A percentile compares a stretch with the other conserved stretches of the same genome.
Conservation (phyloP, 75 land plant genomes). For the Picea glauca region DNA sequence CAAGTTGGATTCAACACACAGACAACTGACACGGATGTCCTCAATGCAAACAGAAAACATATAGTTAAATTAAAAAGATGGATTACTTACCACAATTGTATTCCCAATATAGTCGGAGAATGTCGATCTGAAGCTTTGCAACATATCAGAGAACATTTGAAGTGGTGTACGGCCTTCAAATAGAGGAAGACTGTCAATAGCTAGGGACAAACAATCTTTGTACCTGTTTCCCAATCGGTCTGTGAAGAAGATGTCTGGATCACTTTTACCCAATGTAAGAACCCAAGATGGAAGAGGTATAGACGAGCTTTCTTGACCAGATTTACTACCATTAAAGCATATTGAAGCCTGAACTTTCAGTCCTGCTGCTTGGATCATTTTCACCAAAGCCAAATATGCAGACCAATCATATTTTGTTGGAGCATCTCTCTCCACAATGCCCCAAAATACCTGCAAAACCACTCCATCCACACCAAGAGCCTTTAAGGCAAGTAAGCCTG, state of each 20-base stretch:
- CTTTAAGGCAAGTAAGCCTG: conserved; percentile 61
- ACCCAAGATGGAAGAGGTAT: conserved; percentile 70
- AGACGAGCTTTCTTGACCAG: not conserved
- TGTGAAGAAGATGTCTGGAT: conserved; percentile 48
- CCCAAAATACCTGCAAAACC: conserved; percentile 83
- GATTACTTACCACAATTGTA: conserved; percentile 52
- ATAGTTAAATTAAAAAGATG: not conserved
- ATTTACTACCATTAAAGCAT: conserved; percentile 48
- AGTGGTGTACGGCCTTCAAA: conserved; percentile 62
- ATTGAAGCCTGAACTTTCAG: conserved; percentile 65
- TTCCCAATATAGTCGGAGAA: conserved; percentile 58
- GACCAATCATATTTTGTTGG: conserved; percentile 57
- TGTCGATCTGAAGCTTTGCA: conserved; percentile 49
- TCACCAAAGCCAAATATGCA: conserved; percentile 47
- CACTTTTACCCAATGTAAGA: conserved; percentile 22
- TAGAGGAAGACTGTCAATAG: conserved; percentile 60
- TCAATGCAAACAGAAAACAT: not conserved
- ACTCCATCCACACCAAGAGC: conserved; percentile 74
- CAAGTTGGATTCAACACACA: not conserved
- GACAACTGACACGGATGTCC: not conserved
- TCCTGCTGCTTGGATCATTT: conserved; percentile 51
- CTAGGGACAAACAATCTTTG: conserved; percentile 57
- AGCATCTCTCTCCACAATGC: conserved; percentile 53
- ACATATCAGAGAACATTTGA: conserved; percentile 55
- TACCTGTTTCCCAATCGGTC: conserved; percentile 42